These are phyloP conservation scores for Fusarium chaquense DNA, from an alignment of 2,329 filamentous ascomycete genomes.

Conservation along the genomic window DNA sequence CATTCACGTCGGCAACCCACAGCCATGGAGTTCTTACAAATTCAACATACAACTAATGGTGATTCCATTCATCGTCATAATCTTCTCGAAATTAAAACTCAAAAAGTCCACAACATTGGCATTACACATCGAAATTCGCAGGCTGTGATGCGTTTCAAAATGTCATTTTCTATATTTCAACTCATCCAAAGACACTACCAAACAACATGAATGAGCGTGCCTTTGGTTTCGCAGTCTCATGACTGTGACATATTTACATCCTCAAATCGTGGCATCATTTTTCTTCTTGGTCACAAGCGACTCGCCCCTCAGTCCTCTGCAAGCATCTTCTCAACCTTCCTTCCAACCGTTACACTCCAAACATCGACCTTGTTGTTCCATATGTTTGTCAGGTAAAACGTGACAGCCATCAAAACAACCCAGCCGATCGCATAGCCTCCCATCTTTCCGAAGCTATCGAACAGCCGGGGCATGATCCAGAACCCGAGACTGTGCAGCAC, in stretches of 20 bases:
- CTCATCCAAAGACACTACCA: not conserved
- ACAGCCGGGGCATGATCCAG: slow-evolving; percentile 62
- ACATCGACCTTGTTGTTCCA: slow-evolving; percentile 54
- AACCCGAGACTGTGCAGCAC: slow-evolving; percentile 71
- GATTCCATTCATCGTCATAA: not conserved
- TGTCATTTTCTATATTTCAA: not conserved
- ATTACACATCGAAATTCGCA: not conserved
- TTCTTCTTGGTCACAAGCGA: not conserved
- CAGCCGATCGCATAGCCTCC: slow-evolving; percentile 52
- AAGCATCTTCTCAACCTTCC: slow-evolving; percentile 49
- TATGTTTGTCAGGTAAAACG: slow-evolving; percentile 52
- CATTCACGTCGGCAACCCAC: not conserved
- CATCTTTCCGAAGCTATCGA: slow-evolving; percentile 51
- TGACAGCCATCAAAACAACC: slow-evolving; percentile 47
- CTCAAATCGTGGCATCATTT: not conserved
- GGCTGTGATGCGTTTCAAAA: not conserved
- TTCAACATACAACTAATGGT: not conserved
- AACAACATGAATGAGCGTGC: not conserved
- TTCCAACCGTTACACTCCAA: slow-evolving; percentile 55
- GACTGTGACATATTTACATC: not conserved
- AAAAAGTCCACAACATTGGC: not conserved
- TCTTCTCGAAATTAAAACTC: not conserved
- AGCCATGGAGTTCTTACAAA: not conserved
- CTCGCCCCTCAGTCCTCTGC: slow-evolving; percentile 17
- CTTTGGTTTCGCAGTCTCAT: not conserved